Evolutionary conservation across 805 yeast species (phyloP).

Genomic region (Yarrowia sp.): DNA sequence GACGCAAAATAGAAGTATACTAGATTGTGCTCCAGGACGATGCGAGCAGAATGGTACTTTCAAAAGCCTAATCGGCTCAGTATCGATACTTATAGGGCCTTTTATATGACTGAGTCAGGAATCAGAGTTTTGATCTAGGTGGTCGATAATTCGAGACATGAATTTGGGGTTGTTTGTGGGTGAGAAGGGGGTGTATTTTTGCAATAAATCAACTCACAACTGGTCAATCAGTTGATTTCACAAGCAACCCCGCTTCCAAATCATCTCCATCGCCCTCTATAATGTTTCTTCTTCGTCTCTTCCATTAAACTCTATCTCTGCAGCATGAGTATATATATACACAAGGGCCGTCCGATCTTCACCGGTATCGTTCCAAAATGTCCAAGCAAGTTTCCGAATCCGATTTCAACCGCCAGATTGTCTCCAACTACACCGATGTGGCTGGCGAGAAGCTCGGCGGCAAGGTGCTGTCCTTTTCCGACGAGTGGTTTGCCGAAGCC

Average conservation of each 20-base stretch:
- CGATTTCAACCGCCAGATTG: constrained; percentile 15
- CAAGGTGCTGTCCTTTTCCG: constrained; percentile 68
- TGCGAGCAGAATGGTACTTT: background rate
- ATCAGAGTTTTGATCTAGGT: constrained; percentile 13
- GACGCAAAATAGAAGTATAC: background rate
- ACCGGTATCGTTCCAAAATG: background rate
- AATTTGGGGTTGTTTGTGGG: background rate
- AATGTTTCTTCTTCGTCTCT: too few species aligned
- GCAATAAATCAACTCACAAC: background rate
- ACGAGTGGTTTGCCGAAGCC: constrained; percentile 97
- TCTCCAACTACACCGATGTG: constrained; percentile 60
- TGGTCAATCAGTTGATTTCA: background rate
- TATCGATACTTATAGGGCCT: background rate
- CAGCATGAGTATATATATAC: constrained; percentile 5
- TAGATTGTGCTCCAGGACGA: background rate
- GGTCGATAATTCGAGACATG: background rate
- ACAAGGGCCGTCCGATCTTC: background rate
- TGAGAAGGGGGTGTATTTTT: background rate
- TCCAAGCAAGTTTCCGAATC: constrained; percentile 10
- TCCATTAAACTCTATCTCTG: background rate
- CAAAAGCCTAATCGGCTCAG: background rate
- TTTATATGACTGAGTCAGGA: background rate
- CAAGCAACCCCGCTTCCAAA: too few species aligned
- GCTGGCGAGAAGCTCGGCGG: constrained; percentile 88
- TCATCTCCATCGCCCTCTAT: too few species aligned